Evolutionary conservation across 2,329 filamentous ascomycete species (phyloP), one percentile per base, ranked within the genome.

Genomic region (Cladorrhinum sp.): DNA sequence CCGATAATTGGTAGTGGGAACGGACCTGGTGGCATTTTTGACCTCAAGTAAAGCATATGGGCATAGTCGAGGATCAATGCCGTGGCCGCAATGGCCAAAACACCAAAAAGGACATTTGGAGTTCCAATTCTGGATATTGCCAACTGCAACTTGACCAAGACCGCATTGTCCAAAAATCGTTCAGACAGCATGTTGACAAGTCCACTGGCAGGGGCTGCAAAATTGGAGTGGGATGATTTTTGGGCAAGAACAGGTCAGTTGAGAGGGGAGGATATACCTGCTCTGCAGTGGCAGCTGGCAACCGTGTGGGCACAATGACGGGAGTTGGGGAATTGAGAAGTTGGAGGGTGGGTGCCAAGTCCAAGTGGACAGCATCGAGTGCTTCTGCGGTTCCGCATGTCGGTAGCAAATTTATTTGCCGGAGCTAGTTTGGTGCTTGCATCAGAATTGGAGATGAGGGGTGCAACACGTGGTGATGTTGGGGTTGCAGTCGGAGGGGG

Each of bases 1-100:
- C 82, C 82, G 3, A 85, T 72, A 30, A 85, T 76, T 3, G 82
- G 82, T 63, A 75, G 75, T 1, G 82, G 82, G 2, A 82, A 75
- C 0, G 82, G 82, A 0, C 82, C 82, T 2, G 82, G 82, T 0
- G 82, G 82, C 76, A 82, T 79, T 63, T 77, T 80, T 1, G 74
- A 76, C 51, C 79, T 72, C 69, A 81, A 70, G 62, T 77, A 78
- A 55, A 83, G 69, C 80, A 83, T 82, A 65, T 76, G 75, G 5
- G 66, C 72, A 69, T 82, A 83, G 64, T 83, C 80, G 23, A 72
- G 63, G 18, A 71, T 61, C 6, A 78, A 48, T 1, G 67, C 71
- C 24, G 71, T 58, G 12, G 64, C 48, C 4, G 67, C 69, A 28
- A 73, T 61, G 23, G 66, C 63, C 7, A 72, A 48, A 2, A 70